Conservation (phyloP, 768 basidiomycete species). For the Mycena epipterygia region DNA sequence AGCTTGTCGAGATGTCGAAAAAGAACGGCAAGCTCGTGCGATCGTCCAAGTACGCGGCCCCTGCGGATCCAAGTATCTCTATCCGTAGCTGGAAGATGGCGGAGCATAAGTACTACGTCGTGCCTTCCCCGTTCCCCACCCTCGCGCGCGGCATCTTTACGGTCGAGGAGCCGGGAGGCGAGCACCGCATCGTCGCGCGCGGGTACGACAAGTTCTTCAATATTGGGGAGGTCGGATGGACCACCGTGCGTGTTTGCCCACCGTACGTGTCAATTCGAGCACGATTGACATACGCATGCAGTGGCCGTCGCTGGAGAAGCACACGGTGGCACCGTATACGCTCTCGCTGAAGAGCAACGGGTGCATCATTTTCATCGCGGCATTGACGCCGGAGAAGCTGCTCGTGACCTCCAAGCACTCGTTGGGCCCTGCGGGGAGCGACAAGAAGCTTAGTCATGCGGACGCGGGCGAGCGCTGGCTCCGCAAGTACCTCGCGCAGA, state of each 20-base stretch:
- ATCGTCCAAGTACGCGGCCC: conserved; percentile 67
- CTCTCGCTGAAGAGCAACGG: conserved; percentile 96
- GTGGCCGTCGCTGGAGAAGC: conserved; percentile 81
- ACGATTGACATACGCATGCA: conserved; percentile 43
- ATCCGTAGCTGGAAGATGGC: conserved; percentile 97
- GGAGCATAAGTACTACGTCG: conserved; percentile 92
- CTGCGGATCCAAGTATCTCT: conserved; percentile 65
- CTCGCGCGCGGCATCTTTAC: conserved; percentile 93
- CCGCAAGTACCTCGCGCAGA: conserved; percentile 71
- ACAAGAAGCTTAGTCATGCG: conserved; percentile 70
- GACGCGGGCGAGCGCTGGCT: conserved; percentile 90
- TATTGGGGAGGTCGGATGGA: conserved; percentile 96
- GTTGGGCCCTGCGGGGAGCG: conserved; percentile 66
- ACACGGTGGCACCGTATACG: conserved; percentile 86
- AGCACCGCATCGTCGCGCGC: conserved; percentile 79
- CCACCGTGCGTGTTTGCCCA: conserved; percentile 69
- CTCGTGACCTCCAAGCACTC: conserved; percentile 95
- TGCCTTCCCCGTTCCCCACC: conserved; percentile 94
- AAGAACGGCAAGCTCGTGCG: conserved; percentile 75
- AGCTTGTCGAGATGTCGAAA: conserved; percentile 65
- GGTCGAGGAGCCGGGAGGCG: conserved; percentile 54
- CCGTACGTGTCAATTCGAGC: neutral
- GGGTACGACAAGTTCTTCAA: conserved; percentile 99
- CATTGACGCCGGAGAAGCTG: conserved; percentile 80
- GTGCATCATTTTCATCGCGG: conserved; percentile 95